These are phyloP conservation scores for Salix purpurea DNA, from an alignment of 345 rosid genomes.

Conservation along the genomic window DNA sequence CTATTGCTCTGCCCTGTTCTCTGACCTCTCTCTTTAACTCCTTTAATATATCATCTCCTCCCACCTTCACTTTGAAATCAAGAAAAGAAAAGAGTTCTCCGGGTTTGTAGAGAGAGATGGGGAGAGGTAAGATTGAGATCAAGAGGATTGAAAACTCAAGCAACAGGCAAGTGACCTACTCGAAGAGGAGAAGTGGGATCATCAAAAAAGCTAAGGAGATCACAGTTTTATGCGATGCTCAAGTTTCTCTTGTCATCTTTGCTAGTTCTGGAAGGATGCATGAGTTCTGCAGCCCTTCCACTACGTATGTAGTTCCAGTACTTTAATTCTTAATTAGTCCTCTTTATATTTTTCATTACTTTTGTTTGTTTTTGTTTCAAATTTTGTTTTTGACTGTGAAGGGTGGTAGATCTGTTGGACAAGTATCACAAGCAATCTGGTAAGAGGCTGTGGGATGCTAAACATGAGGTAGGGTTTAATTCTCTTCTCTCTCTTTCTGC, in stretches of 20 bases:
- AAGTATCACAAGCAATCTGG: slow-evolving; percentile 70
- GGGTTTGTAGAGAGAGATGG: slow-evolving; percentile 33
- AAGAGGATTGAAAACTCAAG: slow-evolving; percentile 73
- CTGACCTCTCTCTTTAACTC: slow-evolving; percentile 14
- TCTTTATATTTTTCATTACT: background rate
- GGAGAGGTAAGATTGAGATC: slow-evolving; percentile 79
- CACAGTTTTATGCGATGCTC: slow-evolving; percentile 70
- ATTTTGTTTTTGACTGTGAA: slow-evolving; percentile 17
- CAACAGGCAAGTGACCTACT: slow-evolving; percentile 72
- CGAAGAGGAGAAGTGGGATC: slow-evolving; percentile 72
- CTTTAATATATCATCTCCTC: slow-evolving; percentile 14
- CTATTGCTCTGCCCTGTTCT: slow-evolving; percentile 20
- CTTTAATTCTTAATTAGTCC: background rate
- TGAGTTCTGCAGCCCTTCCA: slow-evolving; percentile 59
- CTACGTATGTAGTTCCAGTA: slow-evolving; percentile 30
- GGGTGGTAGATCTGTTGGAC: slow-evolving; percentile 73
- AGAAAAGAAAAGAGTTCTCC: slow-evolving; percentile 8
- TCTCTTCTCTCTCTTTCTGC: background rate
- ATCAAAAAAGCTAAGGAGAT: slow-evolving; percentile 78
- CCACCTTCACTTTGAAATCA: slow-evolving; percentile 12
- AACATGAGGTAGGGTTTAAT: slow-evolving; percentile 70
- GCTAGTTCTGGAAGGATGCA: slow-evolving; percentile 65
- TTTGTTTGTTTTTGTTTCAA: background rate
- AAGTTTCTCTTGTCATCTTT: slow-evolving; percentile 64
- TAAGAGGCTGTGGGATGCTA: slow-evolving; percentile 86